Base-by-base conservation (phyloP, 2,329 filamentous ascomycete species). In the Laburnicola sp. region DNA sequence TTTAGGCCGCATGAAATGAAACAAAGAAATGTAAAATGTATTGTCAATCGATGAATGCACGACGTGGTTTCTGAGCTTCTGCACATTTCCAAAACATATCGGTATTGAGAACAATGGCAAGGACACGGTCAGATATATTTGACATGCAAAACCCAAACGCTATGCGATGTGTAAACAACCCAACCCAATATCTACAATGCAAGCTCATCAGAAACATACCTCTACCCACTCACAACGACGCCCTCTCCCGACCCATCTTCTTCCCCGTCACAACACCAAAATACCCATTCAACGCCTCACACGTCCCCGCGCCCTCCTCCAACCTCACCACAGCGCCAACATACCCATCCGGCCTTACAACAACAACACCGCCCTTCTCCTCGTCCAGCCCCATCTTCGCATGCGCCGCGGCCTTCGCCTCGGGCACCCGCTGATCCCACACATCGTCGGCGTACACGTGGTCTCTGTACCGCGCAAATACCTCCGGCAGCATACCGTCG, bases 381-480 rank as follows among this genome's bases (percentile, higher is more conserved):
- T 87, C 78, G 57, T 87, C 82, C 25, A 96, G 71, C 0, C 92
- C 92, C 80, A 96, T 87, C 80, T 96, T 96, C 36, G 86, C 86
- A 72, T 97, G 92, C 4, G 90, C 90, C 2, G 89, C 80, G 4
- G 87, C 90, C 60, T 79, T 80, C 1, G 88, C 86, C 21, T 86
- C 78, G 0, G 87, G 85, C 0, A 90, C 86, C 5, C 83, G 79
- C 37, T 81, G 78, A 68, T 94, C 89, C 76, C 83, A 86, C 41
- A 88, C 80, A 71, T 96, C 91, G 64, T 96, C 92, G 1, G 91
- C 88, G 65, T 96, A 96, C 31, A 96, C 79, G 63, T 94, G 88
- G 63, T 91, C 86, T 42, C 85, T 80, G 72, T 96, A 96, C 48
- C 89, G 81, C 4, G 82, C 84, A 50, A 97, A 79, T 2, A 88